These are phyloP conservation scores for Microdochium paspali DNA, from an alignment of 2,329 filamentous ascomycete genomes.

Conservation along the genomic window DNA sequence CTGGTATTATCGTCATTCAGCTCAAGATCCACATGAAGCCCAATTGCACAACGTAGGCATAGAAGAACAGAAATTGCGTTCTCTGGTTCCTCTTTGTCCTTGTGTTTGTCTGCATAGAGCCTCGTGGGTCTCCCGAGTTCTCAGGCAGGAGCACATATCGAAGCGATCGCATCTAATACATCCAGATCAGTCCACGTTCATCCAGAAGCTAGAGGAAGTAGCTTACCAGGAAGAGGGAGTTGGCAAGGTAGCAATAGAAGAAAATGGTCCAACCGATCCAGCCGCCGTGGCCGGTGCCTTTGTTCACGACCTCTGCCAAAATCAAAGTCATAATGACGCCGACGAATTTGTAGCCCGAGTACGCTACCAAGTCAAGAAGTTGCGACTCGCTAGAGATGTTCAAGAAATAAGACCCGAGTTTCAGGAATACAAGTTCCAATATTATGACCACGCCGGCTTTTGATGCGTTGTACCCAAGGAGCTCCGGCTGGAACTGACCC, in stretches of 20 bases:
- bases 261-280: constrained; percentile 88
- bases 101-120: constrained; percentile 61
- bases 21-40: constrained; percentile 81
- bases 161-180: constrained; percentile 70
- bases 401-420: constrained; percentile 86
- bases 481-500: constrained; percentile 87
- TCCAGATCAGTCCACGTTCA: constrained; percentile 4
- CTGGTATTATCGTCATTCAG: constrained; percentile 11
- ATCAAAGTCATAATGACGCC: constrained; percentile 86
- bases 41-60: constrained; percentile 90
- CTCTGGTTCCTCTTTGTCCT: constrained; percentile 78
- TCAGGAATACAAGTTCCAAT: constrained; percentile 82
- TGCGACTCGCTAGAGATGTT: constrained; percentile 92
- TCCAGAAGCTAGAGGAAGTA: background rate
- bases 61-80: constrained; percentile 87
- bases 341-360: constrained; percentile 98
- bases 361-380: constrained; percentile 86
- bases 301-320: constrained; percentile 67
- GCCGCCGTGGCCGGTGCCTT: constrained; percentile 72
- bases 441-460: constrained; percentile 75
- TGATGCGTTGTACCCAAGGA: constrained; percentile 82
- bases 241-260: constrained; percentile 83
- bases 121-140: constrained; percentile 54
- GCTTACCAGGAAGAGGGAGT: constrained; percentile 87
- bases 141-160: constrained; percentile 94